A percentile compares a stretch with the other conserved stretches of the same genome.
Conservation (phyloP, 1,139 yeast genomes). For the Zygosaccharomyces pseudobailii region DNA sequence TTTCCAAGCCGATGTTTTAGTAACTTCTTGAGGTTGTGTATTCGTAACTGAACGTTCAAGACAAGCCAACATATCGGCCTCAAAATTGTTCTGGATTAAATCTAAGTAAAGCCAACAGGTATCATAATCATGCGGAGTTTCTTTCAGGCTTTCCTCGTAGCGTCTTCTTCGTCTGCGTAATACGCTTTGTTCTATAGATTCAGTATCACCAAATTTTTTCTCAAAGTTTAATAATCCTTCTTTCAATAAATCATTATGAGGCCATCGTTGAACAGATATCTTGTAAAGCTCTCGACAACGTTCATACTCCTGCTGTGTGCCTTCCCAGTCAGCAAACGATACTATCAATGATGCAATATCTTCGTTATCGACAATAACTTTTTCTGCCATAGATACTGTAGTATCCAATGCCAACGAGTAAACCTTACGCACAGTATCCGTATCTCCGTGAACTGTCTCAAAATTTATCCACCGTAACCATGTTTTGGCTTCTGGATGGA, state of each 20-base stretch:
- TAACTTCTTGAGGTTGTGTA: slow-evolving; percentile 34
- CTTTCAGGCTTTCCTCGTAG: slow-evolving; percentile 47
- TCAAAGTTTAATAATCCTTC: slow-evolving; percentile 56
- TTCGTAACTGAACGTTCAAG: slow-evolving; percentile 46
- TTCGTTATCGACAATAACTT: slow-evolving; percentile 27
- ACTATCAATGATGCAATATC: slow-evolving; percentile 39
- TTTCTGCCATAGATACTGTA: slow-evolving; percentile 29
- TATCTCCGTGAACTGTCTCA: slow-evolving; percentile 52
- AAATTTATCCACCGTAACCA: slow-evolving; percentile 66
- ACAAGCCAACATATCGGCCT: slow-evolving; percentile 31
- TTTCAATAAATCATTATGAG: slow-evolving; percentile 42
- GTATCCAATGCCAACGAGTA: slow-evolving; percentile 65
- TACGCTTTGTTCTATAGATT: slow-evolving; percentile 50
- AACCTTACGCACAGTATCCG: slow-evolving; percentile 51
- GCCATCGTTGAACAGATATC: slow-evolving; percentile 39
- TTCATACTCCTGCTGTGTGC: slow-evolving; percentile 54
- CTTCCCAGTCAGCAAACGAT: slow-evolving; percentile 74
- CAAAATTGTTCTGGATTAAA: slow-evolving; percentile 37
- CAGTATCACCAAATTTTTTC: slow-evolving; percentile 55
- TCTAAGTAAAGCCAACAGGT: slow-evolving; percentile 75
- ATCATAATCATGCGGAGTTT: slow-evolving; percentile 59
- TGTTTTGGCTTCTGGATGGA: slow-evolving; percentile 48
- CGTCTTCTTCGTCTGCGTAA: slow-evolving; percentile 48
- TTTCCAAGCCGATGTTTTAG: slow-evolving; percentile 49
- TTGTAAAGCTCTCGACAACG: slow-evolving; percentile 62